A percentile compares a stretch with the other conserved stretches of the same genome.
phyloP scores from a whole-genome alignment of 139 green algal species.

The Bryopsis sp. region DNA sequence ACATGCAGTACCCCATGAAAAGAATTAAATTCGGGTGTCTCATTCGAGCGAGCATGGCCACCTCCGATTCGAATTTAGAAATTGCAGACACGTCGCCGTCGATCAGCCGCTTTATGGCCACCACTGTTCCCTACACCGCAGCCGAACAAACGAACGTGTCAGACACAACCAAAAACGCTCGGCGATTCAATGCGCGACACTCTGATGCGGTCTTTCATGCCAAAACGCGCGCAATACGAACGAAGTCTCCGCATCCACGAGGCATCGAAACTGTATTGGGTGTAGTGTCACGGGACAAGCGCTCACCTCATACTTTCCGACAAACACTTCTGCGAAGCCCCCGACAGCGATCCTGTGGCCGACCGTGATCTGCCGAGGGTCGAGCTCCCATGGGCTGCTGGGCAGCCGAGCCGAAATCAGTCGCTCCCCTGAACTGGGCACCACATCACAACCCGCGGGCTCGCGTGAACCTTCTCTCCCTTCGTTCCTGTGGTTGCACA shows the following conservation, averaged over 20 bases:
- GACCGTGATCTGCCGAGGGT: conserved; percentile 30
- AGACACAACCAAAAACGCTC: not conserved
- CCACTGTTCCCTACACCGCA: conserved; percentile 39
- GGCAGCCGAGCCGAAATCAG: too few species aligned
- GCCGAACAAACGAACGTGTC: not conserved
- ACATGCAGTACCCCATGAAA: conserved; percentile 50
- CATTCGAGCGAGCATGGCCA: conserved; percentile 36
- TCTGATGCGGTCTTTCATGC: too few species aligned
- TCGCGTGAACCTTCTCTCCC: not conserved
- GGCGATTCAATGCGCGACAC: too few species aligned
- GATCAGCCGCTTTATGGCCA: conserved; percentile 59
- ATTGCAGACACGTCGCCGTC: conserved; percentile 30
- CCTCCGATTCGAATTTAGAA: conserved; percentile 35
- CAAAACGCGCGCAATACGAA: too few species aligned
- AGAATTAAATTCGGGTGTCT: conserved; percentile 56
- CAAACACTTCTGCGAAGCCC: conserved; percentile 54
- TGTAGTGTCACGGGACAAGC: not conserved
- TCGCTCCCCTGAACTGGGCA: not conserved
- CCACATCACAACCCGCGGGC: not conserved
- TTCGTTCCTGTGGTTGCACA: not conserved
- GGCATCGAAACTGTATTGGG: too few species aligned
- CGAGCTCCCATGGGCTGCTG: conserved; percentile 33
- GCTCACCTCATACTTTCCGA: conserved; percentile 51
- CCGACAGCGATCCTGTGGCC: conserved; percentile 40
- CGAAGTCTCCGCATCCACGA: too few species aligned